These are phyloP conservation scores for Berberis vulgaris DNA, from an alignment of 164 flowering plant genomes.

Conservation along the genomic window DNA sequence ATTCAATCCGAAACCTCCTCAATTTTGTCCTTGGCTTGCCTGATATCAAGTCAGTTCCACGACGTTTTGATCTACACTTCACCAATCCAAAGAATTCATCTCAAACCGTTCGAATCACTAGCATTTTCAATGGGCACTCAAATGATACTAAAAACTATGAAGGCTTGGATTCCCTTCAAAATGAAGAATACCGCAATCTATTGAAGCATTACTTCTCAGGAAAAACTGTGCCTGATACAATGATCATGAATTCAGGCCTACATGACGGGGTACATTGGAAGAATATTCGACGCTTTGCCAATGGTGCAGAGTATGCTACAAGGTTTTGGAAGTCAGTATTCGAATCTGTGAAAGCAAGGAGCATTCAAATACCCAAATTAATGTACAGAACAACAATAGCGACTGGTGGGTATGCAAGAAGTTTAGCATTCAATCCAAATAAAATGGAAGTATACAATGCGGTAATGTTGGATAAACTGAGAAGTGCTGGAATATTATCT, in stretches of 20 bases:
- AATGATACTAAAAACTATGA: conserved; percentile 54
- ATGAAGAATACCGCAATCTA: conserved; percentile 46
- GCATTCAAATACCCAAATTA: conserved; percentile 36
- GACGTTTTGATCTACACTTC: conserved; percentile 66
- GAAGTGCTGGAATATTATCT: conserved; percentile 35
- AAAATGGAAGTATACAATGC: conserved; percentile 85
- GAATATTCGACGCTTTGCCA: conserved; percentile 34
- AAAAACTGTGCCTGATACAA: conserved; percentile 58
- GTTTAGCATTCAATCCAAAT: conserved; percentile 63
- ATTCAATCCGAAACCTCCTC: conserved; percentile 79
- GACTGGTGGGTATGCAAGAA: conserved; percentile 79
- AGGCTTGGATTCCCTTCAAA: conserved; percentile 62
- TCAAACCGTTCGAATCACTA: conserved; percentile 65
- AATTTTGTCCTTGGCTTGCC: conserved; percentile 56
- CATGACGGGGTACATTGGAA: conserved; percentile 77
- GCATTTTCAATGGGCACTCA: conserved; percentile 89
- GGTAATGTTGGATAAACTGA: conserved; percentile 59
- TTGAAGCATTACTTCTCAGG: conserved; percentile 50
- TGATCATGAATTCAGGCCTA: conserved; percentile 85
- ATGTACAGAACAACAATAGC: conserved; percentile 71
- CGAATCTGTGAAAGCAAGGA: conserved; percentile 33
- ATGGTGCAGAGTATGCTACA: conserved; percentile 58
- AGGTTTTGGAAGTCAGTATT: conserved; percentile 63
- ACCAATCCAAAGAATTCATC: conserved; percentile 59
- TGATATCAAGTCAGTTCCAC: conserved; percentile 38